Percentiles rank a stretch among this genome's conserved stretches.
phyloP scores from a whole-genome alignment of 805 yeast species.

The Hanseniaspora jakobsenii region DNA sequence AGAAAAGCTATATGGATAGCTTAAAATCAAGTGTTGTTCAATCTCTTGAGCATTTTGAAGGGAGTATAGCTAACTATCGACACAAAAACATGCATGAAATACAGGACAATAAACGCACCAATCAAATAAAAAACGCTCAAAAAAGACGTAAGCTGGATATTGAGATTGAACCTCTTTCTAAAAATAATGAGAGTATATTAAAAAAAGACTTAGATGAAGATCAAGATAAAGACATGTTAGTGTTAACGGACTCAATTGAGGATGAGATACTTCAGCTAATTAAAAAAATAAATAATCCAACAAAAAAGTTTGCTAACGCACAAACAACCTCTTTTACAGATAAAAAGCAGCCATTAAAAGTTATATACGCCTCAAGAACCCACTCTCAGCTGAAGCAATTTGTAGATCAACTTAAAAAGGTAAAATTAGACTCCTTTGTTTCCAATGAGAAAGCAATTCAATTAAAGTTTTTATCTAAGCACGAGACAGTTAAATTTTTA shows the following conservation, averaged over 20 bases:
- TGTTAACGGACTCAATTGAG: conserved; percentile 24
- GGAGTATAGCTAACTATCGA: conserved; percentile 26
- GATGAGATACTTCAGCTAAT: conserved; percentile 25
- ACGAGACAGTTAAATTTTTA: conserved; percentile 51
- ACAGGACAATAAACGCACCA: conserved; percentile 14
- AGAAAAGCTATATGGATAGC: conserved; percentile 29
- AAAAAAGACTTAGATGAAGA: conserved; percentile 21
- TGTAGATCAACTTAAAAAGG: conserved; percentile 52
- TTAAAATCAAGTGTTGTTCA: conserved; percentile 21
- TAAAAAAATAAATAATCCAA: conserved; percentile 30
- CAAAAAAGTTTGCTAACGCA: conserved; percentile 16
- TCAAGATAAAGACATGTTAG: conserved; percentile 29
- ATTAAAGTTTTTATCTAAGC: conserved; percentile 17
- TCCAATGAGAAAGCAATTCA: conserved; percentile 19
- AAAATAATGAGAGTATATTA: conserved; percentile 10
- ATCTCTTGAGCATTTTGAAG: conserved; percentile 29
- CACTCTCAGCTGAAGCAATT: conserved; percentile 82
- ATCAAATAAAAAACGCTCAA: too few species aligned
- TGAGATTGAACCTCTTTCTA: conserved; percentile 21
- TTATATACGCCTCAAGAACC: conserved; percentile 72
- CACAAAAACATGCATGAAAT: conserved; percentile 9
- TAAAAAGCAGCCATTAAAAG: conserved; percentile 32
- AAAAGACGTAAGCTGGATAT: conserved; percentile 20
- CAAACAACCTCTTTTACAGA: background rate
- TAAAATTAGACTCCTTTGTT: conserved; percentile 54